Evolutionary conservation across 2,329 filamentous ascomycete species (phyloP).

Genomic region (Zymoseptoria passerinii): DNA sequence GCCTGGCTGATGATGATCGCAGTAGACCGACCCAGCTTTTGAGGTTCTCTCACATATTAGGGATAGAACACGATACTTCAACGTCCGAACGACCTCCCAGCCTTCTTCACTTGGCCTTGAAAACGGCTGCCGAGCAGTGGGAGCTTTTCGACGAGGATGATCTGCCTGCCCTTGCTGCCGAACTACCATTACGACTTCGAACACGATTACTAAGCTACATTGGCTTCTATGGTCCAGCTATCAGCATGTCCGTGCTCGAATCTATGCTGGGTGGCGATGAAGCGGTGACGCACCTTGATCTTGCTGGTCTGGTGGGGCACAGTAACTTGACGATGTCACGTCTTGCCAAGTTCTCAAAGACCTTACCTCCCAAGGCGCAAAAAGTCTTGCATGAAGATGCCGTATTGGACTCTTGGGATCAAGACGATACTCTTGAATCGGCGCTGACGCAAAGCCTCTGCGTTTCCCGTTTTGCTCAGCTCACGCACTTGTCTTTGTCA

Average conservation of each 20-base stretch:
- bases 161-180: conserved; percentile 43
- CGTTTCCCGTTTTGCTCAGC: conserved; percentile 39
- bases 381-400: background rate
- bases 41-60: conserved; percentile 20
- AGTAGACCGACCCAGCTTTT: conserved; percentile 20
- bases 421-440: conserved; percentile 26
- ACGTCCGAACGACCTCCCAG: conserved; percentile 25
- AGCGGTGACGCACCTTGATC: conserved; percentile 44
- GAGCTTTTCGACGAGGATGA: conserved; percentile 49
- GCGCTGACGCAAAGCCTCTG: conserved; percentile 20
- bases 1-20: conserved; percentile 15
- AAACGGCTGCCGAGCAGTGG: conserved; percentile 50
- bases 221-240: conserved; percentile 40
- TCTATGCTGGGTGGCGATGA: conserved; percentile 44
- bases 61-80: conserved; percentile 3
- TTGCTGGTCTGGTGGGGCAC: conserved; percentile 43
- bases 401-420: conserved; percentile 42
- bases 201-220: conserved; percentile 50
- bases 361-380: conserved; percentile 22
- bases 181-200: conserved; percentile 46
- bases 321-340: conserved; percentile 38
- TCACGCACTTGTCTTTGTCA: conserved; percentile 52
- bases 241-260: conserved; percentile 40
- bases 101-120: conserved; percentile 45
- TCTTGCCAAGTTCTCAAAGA: conserved; percentile 37